These are phyloP conservation scores for Rhodotorula glutinis DNA, from an alignment of 1,284 basidiomycete species.

Conservation along the genomic window DNA sequence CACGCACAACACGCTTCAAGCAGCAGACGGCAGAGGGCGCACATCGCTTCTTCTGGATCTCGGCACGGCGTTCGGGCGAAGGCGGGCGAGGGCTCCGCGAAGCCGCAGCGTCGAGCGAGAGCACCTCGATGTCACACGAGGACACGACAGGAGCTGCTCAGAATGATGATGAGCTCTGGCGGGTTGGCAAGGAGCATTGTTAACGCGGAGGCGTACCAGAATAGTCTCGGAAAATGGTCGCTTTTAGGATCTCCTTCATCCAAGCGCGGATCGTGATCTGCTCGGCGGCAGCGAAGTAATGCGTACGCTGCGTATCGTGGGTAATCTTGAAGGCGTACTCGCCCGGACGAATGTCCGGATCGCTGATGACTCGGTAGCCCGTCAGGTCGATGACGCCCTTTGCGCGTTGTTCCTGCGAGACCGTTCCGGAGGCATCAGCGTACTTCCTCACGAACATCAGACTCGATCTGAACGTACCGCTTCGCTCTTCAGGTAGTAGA, in stretches of 20 bases:
- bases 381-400: constrained; percentile 91
- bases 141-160: constrained; percentile 82
- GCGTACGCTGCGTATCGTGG: constrained; percentile 80
- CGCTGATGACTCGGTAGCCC: constrained; percentile 90
- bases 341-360: constrained; percentile 87
- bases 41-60: constrained; percentile 68
- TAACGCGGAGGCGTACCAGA: constrained; percentile 58
- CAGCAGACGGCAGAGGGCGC: background rate
- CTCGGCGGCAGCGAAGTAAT: constrained; percentile 89
- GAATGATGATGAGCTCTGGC: constrained; percentile 17
- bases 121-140: constrained; percentile 95
- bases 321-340: constrained; percentile 93
- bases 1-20: background rate
- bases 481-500: constrained; percentile 78
- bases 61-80: constrained; percentile 79
- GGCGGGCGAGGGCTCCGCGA: constrained; percentile 90
- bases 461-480: constrained; percentile 56
- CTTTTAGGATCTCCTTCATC: constrained; percentile 99
- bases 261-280: constrained; percentile 80
- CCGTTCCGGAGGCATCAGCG: constrained; percentile 25
- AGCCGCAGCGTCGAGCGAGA: constrained; percentile 89
- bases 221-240: constrained; percentile 91
- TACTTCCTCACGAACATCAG: constrained; percentile 31
- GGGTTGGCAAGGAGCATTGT: too few species aligned
- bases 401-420: constrained; percentile 75